Conservation (phyloP, 768 basidiomycete species). For the Russula griseocarnosa region DNA sequence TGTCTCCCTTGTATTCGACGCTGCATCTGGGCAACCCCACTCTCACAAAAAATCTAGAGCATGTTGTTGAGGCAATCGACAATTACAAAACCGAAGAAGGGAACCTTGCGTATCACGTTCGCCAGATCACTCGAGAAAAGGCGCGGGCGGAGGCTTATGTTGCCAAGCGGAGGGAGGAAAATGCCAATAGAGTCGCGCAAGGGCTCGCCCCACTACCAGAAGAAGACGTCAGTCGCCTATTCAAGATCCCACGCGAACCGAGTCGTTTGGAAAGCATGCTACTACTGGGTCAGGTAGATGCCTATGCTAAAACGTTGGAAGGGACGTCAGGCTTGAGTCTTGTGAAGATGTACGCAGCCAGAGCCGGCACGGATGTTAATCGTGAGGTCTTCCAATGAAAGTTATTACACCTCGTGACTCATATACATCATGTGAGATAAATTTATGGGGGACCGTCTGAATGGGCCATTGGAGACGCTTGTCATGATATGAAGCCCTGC, state of each 20-base stretch:
- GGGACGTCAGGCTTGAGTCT: slow-evolving; percentile 55
- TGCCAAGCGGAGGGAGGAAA: slow-evolving; percentile 87
- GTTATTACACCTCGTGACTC: background rate
- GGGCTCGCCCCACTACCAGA: slow-evolving; percentile 84
- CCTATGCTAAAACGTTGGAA: slow-evolving; percentile 72
- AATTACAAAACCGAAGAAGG: slow-evolving; percentile 87
- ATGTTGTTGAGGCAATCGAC: slow-evolving; percentile 81
- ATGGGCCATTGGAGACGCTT: background rate
- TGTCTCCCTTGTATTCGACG: slow-evolving; percentile 60
- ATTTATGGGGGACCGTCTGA: background rate
- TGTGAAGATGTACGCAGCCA: slow-evolving; percentile 82
- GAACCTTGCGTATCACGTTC: slow-evolving; percentile 81
- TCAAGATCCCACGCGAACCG: slow-evolving; percentile 86
- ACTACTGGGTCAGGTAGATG: slow-evolving; percentile 83
- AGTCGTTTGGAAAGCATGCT: slow-evolving; percentile 84
- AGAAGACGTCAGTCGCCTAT: slow-evolving; percentile 77
- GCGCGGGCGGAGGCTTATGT: slow-evolving; percentile 73
- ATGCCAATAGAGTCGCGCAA: slow-evolving; percentile 68
- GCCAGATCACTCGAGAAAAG: slow-evolving; percentile 86
- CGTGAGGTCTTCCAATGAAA: slow-evolving; percentile 17
- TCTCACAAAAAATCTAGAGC: slow-evolving; percentile 73
- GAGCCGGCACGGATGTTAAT: slow-evolving; percentile 35
- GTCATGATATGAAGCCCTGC: background rate
- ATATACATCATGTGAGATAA: background rate
- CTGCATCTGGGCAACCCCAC: slow-evolving; percentile 69